phyloP scores from a whole-genome alignment of 2,329 filamentous ascomycete species.

The Mollisia scopiformis region DNA sequence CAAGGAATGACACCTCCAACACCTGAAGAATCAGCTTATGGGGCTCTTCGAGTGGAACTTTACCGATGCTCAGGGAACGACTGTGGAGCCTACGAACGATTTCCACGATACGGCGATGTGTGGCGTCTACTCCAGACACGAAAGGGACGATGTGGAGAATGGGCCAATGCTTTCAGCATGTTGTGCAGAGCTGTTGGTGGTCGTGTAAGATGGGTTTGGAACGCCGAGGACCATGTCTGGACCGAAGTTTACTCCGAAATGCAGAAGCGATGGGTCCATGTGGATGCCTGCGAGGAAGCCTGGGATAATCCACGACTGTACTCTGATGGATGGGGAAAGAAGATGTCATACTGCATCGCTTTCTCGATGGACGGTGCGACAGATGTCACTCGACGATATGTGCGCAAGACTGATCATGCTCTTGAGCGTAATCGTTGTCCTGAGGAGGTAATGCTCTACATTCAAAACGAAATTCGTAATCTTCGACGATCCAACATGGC shows the following conservation, averaged over 20 bases:
- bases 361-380: conserved; percentile 87
- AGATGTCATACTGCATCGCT: conserved; percentile 95
- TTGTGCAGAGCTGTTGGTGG: conserved; percentile 90
- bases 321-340: conserved; percentile 93
- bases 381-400: conserved; percentile 68
- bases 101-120: conserved; percentile 92
- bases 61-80: conserved; percentile 80
- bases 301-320: conserved; percentile 96
- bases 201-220: conserved; percentile 97
- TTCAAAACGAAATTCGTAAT: conserved; percentile 87
- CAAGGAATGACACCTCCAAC: conserved; percentile 83
- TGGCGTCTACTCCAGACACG: conserved; percentile 89
- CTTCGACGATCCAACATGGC: conserved; percentile 81
- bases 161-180: conserved; percentile 99
- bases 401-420: conserved; percentile 73
- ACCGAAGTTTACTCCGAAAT: conserved; percentile 96
- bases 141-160: conserved; percentile 87
- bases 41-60: conserved; percentile 84
- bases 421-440: conserved; percentile 78
- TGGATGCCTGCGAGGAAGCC: conserved; percentile 90
- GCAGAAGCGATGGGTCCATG: conserved; percentile 93
- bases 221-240: conserved; percentile 96
- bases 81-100: conserved; percentile 83
- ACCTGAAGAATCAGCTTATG: conserved; percentile 86
- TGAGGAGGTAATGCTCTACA: conserved; percentile 88